These are phyloP conservation scores for Fusarium illudens DNA, from an alignment of 2,329 filamentous ascomycete genomes.

Conservation along the genomic window DNA sequence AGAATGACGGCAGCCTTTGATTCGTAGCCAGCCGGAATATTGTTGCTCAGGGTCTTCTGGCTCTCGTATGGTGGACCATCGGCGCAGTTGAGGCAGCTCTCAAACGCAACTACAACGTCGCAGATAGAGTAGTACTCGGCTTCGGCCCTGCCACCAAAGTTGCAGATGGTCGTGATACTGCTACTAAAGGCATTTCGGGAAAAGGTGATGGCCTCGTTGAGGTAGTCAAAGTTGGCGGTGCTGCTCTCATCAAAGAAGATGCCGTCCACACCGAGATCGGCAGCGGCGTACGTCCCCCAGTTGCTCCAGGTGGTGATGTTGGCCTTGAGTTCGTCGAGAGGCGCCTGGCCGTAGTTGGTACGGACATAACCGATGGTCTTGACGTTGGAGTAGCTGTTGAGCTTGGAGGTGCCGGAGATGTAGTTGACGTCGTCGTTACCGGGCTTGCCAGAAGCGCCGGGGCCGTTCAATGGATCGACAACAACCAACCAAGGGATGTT, in stretches of 20 bases:
- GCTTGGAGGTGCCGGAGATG: slow-evolving; percentile 32
- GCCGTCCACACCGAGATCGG: slow-evolving; percentile 32
- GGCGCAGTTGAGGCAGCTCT: slow-evolving; percentile 37
- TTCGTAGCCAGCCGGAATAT: slow-evolving; percentile 11
- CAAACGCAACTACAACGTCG: slow-evolving; percentile 38
- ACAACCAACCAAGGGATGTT: slow-evolving; percentile 29
- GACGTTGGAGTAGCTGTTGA: slow-evolving; percentile 33
- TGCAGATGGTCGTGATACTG: slow-evolving; percentile 31
- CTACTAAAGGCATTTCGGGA: slow-evolving; percentile 10
- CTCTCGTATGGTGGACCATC: slow-evolving; percentile 26
- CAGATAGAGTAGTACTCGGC: slow-evolving; percentile 36
- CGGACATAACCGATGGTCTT: slow-evolving; percentile 38
- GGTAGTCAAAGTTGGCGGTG: slow-evolving; percentile 20
- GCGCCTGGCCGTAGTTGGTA: slow-evolving; percentile 25
- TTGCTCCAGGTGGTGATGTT: slow-evolving; percentile 32
- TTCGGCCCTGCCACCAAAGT: slow-evolving; percentile 30
- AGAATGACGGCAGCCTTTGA: slow-evolving; percentile 27
- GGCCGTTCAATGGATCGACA: slow-evolving; percentile 35
- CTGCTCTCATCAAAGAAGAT: slow-evolving; percentile 37
- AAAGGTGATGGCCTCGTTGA: slow-evolving; percentile 25
- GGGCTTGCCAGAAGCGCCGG: slow-evolving; percentile 27
- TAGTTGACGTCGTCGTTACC: slow-evolving; percentile 35
- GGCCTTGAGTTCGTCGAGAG: slow-evolving; percentile 30
- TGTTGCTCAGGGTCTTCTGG: slow-evolving; percentile 23
- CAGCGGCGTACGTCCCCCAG: slow-evolving; percentile 23